These are phyloP conservation scores for Scutellaria barbata DNA, from an alignment of 257 asterid genomes.

Conservation along the genomic window DNA sequence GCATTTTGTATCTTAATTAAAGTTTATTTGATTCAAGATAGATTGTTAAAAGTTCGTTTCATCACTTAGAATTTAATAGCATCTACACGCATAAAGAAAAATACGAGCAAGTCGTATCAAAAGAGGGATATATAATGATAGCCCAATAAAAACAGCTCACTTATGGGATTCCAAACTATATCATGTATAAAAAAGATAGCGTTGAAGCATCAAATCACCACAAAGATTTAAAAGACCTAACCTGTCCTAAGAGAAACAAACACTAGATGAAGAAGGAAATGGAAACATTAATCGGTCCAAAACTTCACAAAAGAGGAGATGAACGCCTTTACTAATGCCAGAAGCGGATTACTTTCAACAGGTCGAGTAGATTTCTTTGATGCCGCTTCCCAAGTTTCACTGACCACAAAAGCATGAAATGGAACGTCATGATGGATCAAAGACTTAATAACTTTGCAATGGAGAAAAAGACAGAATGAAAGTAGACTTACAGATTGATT, in stretches of 20 bases:
- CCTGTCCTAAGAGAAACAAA: conserved; percentile 16
- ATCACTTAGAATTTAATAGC: too few relatives aligned
- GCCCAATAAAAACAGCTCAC: not conserved
- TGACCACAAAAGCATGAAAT: conserved; percentile 40
- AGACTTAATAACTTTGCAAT: not conserved
- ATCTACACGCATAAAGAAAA: too few relatives aligned
- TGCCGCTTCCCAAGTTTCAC: conserved; percentile 61
- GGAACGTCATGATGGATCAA: conserved; percentile 24
- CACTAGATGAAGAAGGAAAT: not conserved
- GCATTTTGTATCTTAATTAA: too few relatives aligned
- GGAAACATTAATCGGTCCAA: conserved; percentile 53
- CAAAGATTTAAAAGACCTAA: conserved; percentile 20
- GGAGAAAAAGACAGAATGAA: not conserved
- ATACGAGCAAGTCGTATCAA: too few relatives aligned
- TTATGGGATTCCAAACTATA: conserved; percentile 16
- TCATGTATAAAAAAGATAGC: conserved; percentile 8
- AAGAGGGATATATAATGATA: not conserved
- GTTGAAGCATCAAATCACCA: conserved; percentile 25
- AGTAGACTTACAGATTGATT: conserved; percentile 64
- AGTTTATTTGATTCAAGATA: too few relatives aligned
- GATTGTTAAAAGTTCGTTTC: too few relatives aligned
- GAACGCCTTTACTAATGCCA: conserved; percentile 61
- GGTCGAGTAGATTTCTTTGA: conserved; percentile 46
- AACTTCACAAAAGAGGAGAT: conserved; percentile 65
- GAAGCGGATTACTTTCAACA: conserved; percentile 49